Percentiles rank a stretch among this genome's conserved stretches.
Evolutionary conservation across 164 flowering plant species (phyloP).

Genomic region (Protea cynaroides): DNA sequence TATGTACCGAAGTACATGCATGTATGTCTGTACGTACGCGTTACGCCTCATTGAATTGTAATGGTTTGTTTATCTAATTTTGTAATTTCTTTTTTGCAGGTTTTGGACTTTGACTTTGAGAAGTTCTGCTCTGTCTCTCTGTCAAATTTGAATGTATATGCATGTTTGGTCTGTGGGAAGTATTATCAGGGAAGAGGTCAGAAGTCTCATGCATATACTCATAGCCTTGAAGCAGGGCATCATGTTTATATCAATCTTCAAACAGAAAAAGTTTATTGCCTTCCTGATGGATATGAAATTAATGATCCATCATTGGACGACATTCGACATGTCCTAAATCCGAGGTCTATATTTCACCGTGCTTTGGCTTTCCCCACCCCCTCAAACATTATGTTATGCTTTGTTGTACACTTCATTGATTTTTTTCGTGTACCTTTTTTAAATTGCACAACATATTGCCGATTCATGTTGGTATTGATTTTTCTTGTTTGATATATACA

Average conservation of each 20-base stretch:
- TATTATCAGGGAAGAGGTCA: constrained; percentile 95
- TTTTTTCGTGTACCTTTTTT: background rate
- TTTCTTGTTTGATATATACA: constrained; percentile 20
- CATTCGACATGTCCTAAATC: constrained; percentile 89
- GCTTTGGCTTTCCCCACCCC: background rate
- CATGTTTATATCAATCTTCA: constrained; percentile 93
- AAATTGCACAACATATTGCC: background rate
- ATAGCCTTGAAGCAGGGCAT: constrained; percentile 94
- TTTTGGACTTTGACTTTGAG: constrained; percentile 97
- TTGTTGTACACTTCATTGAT: background rate
- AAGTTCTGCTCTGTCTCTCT: constrained; percentile 95
- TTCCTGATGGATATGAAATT: constrained; percentile 97
- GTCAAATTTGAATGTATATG: constrained; percentile 90
- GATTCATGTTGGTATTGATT: background rate
- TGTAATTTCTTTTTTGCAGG: constrained; percentile 36
- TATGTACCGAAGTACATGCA: too few species aligned
- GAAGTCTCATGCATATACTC: constrained; percentile 97
- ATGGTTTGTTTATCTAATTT: too few species aligned
- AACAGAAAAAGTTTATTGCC: constrained; percentile 91
- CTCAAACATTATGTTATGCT: background rate
- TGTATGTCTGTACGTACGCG: too few species aligned
- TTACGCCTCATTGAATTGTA: too few species aligned
- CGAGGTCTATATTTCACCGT: constrained; percentile 43
- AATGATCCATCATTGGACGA: constrained; percentile 94
- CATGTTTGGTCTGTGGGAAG: constrained; percentile 97